Evolutionary conservation across 371 early-diverging fungal species (phyloP), one percentile per base, ranked within the genome.

Genomic region (Mortierella polycephala): DNA sequence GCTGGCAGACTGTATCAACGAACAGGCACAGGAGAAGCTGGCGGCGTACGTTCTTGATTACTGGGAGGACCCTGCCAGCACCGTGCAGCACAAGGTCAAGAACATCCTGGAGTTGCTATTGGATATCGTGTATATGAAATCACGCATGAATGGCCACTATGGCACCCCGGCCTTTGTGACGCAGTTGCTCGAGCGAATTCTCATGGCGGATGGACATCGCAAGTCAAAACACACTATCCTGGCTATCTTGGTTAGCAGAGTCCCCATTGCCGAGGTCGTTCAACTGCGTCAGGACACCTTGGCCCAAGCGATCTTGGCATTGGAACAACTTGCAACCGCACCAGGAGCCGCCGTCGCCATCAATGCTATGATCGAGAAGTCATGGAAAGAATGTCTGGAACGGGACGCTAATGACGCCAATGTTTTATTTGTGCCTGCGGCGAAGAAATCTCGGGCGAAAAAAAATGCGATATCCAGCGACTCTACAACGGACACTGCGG

Each of bases 1-100:
- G 7, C 50, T 75, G 8, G 69, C 71, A 4, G 60, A 62, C 49
- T 68, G 75, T 41, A 68, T 90, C 42, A 57, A 79, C n/a, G 76
- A 71, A 5, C 66, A 82, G 11, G 85, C 83, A 11, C 82, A 83
- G 55, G 89, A 90, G 52, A 81, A 74, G 39, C 73, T 94, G 41
- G 79, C 93, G 47, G 85, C 87, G 9, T 91, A 91, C 58, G 87
- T 93, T 40, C 90, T 90, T 85, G 87, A 90, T 66, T 89, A 92
- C 67, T 94, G 94, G 93, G 94, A 93, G 67, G 94, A 94, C 63
- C 93, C 92, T n/a, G 83, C 91, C 10, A 93, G 93, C 63, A 88
- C 92, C 1, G 88, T 94, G 14, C 94, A 93, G 60, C 86, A 88
- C 68, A 92, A 91, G 74, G 89, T 85, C 75, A 74, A 67, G n/a